Evolutionary conservation across 768 basidiomycete species (phyloP), one percentile per base, ranked within the genome.

Genomic region (Tylopilus balloui): DNA sequence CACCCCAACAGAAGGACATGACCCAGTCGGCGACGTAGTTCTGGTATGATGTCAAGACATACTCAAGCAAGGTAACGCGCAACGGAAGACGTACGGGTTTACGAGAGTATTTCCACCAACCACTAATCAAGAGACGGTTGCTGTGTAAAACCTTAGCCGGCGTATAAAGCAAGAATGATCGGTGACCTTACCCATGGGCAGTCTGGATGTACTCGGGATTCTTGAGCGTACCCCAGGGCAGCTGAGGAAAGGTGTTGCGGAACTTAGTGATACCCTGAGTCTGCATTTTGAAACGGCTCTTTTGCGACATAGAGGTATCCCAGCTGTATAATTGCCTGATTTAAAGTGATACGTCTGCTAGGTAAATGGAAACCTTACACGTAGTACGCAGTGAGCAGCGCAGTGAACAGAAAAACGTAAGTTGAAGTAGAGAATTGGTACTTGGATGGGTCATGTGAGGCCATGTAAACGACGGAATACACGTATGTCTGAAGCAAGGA

Each of bases 391-490:
- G 81, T 83, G 37, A 92, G 73, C 39, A 97, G 77, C 14, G 83
- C 85, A 20, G 77, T 67, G 67, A 84, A 94, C 52, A 97, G 75
- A 43, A 81, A 58, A 48, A 91, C 71, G 52, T 92, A 87, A 9
- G 77, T 79, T 19, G 76, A 75, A 5, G 86, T 88, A 6, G 91
- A 84, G 77, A 93, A 97, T 32, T 75, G 80, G 73, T 98, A 98
- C 52, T 79, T 80, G 15, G 82, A 78, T 3, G 94, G 90, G 51
- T 96, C 83, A 67, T 92, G 88, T 4, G 90, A 86, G n/a, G 90
- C 87, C 90, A 99, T 97, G 75, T 93, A 97, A 44, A 99, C 84
- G 45, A 94, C 88, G 11, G 95, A 94, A 76, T 97, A 99, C 56
- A 90, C 89, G 65, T 99, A 99, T 37, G 94, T 93, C 87, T 89